Evolutionary conservation across 225 moss, liverwort and hornwort genomes (phyloP), one percentile per base, ranked within the genome.

Genomic region (Bryum argenteum): DNA sequence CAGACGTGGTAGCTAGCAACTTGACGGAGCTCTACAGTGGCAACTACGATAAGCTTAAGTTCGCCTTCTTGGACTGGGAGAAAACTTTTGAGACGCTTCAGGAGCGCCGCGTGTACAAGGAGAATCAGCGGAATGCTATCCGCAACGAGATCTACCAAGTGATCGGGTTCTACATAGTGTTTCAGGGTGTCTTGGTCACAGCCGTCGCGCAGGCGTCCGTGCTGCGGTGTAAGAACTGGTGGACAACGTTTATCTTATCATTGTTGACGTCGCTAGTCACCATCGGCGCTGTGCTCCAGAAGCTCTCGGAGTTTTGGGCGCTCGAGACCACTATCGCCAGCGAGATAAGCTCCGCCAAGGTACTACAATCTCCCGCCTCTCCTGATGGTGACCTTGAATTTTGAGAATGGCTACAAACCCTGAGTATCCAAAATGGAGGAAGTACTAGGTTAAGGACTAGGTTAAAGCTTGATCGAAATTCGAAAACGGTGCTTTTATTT

Each of bases 121-220:
- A 83, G 45, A 72, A 82, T 43, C 77, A 75, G 26, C 73, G 82
- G 47, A 69, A 80, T 12, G 71, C 76, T 7, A 72, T 86, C 11
- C 80, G 78, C 44, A 86, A 83, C 75, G 86, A 86, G 80, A 48
- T 86, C 11, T 86, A 86, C 33, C 86, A 86, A 60, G 76, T 86
- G 7, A 75, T 86, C 4, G 86, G 86, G 14, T 86, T 83, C 1
- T 86, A 83, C 10, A 61, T 83, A 1, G 83, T 86, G 5, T 86
- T 86, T 2, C 86, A 86, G 72, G 86, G 86, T 0, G 86, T 86
- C 8, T 77, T 86, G 1, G 65, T 78, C 56, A 86, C 83, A n/a
- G 86, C 86, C 12, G 86, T 80, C 33, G 82, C 86, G 69, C 83
- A 86, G 62, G 80, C 86, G 12, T 67, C 73, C 9, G 2, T 8